Evolutionary conservation across 1,139 yeast genomes (phyloP), one percentile per base, ranked within the genome.

Genomic region (Pichia sorboxylosa): DNA sequence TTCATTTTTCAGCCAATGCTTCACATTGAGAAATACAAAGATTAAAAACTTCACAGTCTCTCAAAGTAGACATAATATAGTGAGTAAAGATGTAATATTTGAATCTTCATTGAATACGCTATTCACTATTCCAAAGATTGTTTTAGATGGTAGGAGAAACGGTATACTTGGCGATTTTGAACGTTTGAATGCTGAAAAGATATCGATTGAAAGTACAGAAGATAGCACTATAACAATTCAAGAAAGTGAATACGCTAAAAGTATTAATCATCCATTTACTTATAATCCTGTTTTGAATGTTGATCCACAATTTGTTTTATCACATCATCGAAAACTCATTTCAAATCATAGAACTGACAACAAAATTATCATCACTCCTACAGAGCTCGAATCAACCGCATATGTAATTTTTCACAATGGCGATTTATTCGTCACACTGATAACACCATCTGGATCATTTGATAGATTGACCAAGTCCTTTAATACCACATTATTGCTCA

Each of bases 371-470:
- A 63, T 82, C 2, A 58, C 64, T 22, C 73, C 90, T 2, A 79
- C 96, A 0, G 66, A 72, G 29, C 61, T 84, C 37, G 98, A 90
- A 54, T 81, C 94, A 2, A 84, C 97, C 0, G 63, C 79, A 2
- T 63, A 81, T 24, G 68, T 85, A 2, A 77, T 92, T 42, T 67
- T 72, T 17, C 59, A 69, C 33, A 59, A 64, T 26, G 48, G 55
- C 18, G 94, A 83, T 50, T 56, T 80, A 15, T 87, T 81, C 58
- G 82, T 87, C 51, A 77, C 92, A 1, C 63, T 74, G 33, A 64
- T 81, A 16, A 71, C 81, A 34, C 96, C 97, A 1, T 83, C 95
- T 0, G 69, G 71, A 34, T 82, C 85, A 31, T 87, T 83, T 57
- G 98, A 90, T 55, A 41, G 43, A 13, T 63, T 75, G 38, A 66